Conservation (phyloP, 192 early-diverging fungal genomes). For the Allomyces macrogynus region DNA sequence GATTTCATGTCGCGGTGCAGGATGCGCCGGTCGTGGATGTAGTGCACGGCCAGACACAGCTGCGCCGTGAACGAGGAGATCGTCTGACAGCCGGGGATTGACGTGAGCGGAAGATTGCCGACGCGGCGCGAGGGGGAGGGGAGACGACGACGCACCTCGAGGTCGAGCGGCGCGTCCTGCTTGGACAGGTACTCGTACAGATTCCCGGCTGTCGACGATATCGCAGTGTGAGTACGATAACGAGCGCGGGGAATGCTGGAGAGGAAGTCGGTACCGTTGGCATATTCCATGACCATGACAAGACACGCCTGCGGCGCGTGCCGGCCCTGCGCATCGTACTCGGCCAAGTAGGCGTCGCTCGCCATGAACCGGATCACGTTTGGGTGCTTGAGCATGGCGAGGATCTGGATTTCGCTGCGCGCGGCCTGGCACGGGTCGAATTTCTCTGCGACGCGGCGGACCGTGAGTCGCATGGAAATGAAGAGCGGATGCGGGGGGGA, state of each 20-base stretch:
- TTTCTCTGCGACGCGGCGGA: no score
- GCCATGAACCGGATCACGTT: neutral
- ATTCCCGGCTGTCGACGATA: neutral
- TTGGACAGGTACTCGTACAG: neutral
- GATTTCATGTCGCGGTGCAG: conserved; percentile 4
- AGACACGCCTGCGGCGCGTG: neutral
- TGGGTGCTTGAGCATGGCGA: conserved; percentile 2
- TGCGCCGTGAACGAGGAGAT: neutral
- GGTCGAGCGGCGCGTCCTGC: neutral
- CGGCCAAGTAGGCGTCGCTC: neutral
- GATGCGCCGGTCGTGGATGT: conserved; percentile 2
- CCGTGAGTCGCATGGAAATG: neutral
- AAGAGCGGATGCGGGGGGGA: neutral
- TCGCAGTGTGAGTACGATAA: neutral
- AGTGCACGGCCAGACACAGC: neutral
- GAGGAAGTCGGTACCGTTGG: neutral
- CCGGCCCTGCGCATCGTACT: neutral
- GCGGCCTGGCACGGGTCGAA: neutral
- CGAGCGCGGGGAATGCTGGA: neutral
- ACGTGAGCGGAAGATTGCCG: no score
- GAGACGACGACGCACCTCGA: neutral
- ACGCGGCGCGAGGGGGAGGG: neutral
- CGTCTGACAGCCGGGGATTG: neutral
- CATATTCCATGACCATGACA: conserved; percentile 2
- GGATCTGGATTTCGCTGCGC: conserved; percentile 3